A percentile compares a stretch with the other conserved stretches of the same genome.
phyloP scores from a whole-genome alignment of 306 rosid species.

The Trifolium repens region DNA sequence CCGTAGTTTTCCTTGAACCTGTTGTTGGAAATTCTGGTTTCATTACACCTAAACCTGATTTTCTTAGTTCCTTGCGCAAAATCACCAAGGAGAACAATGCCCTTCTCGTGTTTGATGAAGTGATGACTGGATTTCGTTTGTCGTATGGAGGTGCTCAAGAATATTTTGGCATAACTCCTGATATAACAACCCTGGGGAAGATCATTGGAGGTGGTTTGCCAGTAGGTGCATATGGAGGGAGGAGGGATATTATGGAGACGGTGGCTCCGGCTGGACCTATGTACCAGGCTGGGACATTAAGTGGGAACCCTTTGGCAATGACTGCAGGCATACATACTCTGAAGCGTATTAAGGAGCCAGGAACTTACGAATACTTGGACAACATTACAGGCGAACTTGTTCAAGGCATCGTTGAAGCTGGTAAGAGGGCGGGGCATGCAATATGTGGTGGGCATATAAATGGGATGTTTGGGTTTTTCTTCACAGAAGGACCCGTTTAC shows the following conservation, averaged over 20 bases:
- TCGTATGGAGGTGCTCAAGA: conserved; percentile 97
- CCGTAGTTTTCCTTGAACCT: conserved; percentile 84
- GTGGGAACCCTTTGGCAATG: conserved; percentile 98
- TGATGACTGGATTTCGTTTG: conserved; percentile 95
- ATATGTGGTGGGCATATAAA: conserved; percentile 86
- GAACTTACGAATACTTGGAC: conserved; percentile 75
- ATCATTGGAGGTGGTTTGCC: conserved; percentile 98
- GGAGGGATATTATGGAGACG: conserved; percentile 91
- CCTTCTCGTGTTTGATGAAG: conserved; percentile 91
- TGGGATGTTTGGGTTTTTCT: conserved; percentile 96
- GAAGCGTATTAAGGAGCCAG: conserved; percentile 78
- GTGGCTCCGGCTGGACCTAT: conserved; percentile 97
- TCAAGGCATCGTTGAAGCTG: conserved; percentile 78
- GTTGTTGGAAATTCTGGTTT: conserved; percentile 97
- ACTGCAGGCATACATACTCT: conserved; percentile 94
- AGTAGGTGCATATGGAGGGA: conserved; percentile 95
- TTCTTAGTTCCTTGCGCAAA: conserved; percentile 67
- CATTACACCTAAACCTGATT: conserved; percentile 69
- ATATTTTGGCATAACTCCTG: conserved; percentile 85
- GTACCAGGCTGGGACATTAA: conserved; percentile 97
- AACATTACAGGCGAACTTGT: conserved; percentile 75
- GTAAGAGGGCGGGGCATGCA: conserved; percentile 87
- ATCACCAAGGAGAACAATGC: conserved; percentile 69
- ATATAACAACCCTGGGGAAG: conserved; percentile 83
- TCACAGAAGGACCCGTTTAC: conserved; percentile 89